Conservation (phyloP, 2,329 filamentous ascomycete genomes). For the Fusarium temperatum region DNA sequence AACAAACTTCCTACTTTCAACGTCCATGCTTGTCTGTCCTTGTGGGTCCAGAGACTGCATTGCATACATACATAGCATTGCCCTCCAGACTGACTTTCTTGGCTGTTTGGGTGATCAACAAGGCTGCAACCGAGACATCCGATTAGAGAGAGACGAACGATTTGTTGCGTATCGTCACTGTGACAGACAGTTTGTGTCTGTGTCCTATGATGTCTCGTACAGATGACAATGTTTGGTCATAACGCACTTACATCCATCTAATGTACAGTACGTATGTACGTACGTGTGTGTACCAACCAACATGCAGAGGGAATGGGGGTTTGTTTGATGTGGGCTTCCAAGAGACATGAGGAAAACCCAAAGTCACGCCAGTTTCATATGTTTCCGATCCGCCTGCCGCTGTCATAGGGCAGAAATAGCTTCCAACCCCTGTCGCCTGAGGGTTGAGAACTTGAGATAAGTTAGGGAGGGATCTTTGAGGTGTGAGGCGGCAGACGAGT, state of each 20-base stretch:
- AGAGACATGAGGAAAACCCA: constrained; percentile 21
- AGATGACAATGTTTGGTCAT: not conserved
- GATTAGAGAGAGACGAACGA: not conserved
- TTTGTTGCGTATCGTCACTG: not conserved
- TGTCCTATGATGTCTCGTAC: constrained; percentile 9
- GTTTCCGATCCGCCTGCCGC: not conserved
- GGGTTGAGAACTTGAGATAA: not conserved
- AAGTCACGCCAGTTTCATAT: constrained; percentile 33
- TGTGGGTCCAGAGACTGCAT: constrained; percentile 19
- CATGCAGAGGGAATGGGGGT: not conserved
- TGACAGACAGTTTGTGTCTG: constrained; percentile 16
- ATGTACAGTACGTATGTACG: not conserved
- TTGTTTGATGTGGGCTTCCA: not conserved
- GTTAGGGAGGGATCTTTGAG: constrained; percentile 14
- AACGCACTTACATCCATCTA: not conserved
- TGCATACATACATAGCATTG: not conserved
- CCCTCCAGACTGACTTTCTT: constrained; percentile 8
- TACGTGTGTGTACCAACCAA: not conserved
- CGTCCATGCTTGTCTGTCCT: constrained; percentile 1
- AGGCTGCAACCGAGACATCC: constrained; percentile 28
- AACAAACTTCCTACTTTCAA: constrained; percentile 18
- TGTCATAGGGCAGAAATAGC: constrained; percentile 26
- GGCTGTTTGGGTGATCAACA: constrained; percentile 20
- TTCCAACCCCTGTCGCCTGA: constrained; percentile 11
- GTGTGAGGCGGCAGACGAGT: constrained; percentile 22